Conservation (phyloP, 2,329 filamentous ascomycete genomes). For the Aspergillus aculeatinus region DNA sequence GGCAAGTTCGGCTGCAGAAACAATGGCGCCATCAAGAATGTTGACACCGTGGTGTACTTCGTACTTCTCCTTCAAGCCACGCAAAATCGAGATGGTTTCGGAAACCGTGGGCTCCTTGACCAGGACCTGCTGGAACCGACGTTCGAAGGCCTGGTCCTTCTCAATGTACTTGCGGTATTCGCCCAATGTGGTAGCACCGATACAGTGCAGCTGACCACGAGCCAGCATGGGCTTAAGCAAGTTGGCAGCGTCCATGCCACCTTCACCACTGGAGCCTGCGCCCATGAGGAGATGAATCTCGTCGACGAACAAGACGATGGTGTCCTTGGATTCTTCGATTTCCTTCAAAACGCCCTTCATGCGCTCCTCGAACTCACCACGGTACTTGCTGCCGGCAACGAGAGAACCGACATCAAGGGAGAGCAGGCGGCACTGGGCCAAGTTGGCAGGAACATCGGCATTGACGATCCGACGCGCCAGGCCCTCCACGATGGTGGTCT, state of each 20-base stretch:
- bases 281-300: conserved; percentile 99
- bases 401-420: conserved; percentile 93
- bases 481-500: conserved; percentile 96
- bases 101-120: conserved; percentile 88
- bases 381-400: conserved; percentile 96
- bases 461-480: conserved; percentile 95
- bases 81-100: conserved; percentile 96
- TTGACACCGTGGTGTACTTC: conserved; percentile 98
- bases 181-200: conserved; percentile 89
- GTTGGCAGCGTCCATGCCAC: conserved; percentile 98
- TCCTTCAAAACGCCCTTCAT: conserved; percentile 99
- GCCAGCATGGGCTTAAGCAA: conserved; percentile 97
- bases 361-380: conserved; percentile 96
- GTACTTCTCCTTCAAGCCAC: conserved; percentile 96
- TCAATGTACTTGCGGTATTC: conserved; percentile 99
- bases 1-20: conserved; percentile 85
- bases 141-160: conserved; percentile 96
- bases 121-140: conserved; percentile 96
- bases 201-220: conserved; percentile 93
- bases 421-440: conserved; percentile 88
- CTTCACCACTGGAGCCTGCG: conserved; percentile 88
- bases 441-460: conserved; percentile 90
- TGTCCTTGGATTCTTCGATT: conserved; percentile 90
- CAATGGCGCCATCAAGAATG: conserved; percentile 90
- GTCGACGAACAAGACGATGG: conserved; percentile 97